Conservation (phyloP, 345 rosid genomes). For the Dimocarpus longan region DNA sequence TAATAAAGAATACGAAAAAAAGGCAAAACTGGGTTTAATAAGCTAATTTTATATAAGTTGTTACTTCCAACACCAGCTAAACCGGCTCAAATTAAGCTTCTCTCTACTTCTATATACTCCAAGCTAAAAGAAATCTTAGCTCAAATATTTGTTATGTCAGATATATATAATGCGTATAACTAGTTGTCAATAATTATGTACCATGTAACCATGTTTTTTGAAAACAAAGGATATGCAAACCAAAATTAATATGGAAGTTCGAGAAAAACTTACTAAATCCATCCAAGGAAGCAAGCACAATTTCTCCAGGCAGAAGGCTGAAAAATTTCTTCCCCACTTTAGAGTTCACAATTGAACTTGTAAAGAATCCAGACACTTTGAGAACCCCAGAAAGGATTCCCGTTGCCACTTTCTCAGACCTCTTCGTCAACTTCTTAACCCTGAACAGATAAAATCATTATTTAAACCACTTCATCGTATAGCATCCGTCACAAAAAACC, state of each 20-base stretch:
- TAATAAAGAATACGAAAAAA: not conserved
- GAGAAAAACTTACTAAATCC: constrained; percentile 78
- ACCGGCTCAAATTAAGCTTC: not conserved
- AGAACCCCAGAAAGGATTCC: constrained; percentile 88
- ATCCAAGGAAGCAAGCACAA: constrained; percentile 90
- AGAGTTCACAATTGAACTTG: constrained; percentile 84
- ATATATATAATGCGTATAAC: no score
- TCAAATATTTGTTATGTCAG: no score
- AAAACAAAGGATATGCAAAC: not conserved
- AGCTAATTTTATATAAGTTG: not conserved
- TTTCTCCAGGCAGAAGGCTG: constrained; percentile 84
- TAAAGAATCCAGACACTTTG: constrained; percentile 72
- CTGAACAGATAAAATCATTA: constrained; percentile 34
- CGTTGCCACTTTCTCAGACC: constrained; percentile 74
- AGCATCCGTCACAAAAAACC: not conserved
- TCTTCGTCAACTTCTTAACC: constrained; percentile 83
- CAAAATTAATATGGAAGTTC: not conserved
- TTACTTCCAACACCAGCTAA: not conserved
- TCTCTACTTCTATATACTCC: no score
- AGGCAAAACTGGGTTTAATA: not conserved
- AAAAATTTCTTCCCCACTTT: constrained; percentile 78
- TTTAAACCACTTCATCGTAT: not conserved
- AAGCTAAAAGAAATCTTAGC: no score
- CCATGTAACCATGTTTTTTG: not conserved
- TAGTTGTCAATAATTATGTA: not conserved